phyloP scores from a whole-genome alignment of 1,139 yeast species.

The Yamadazyma epiphylla region DNA sequence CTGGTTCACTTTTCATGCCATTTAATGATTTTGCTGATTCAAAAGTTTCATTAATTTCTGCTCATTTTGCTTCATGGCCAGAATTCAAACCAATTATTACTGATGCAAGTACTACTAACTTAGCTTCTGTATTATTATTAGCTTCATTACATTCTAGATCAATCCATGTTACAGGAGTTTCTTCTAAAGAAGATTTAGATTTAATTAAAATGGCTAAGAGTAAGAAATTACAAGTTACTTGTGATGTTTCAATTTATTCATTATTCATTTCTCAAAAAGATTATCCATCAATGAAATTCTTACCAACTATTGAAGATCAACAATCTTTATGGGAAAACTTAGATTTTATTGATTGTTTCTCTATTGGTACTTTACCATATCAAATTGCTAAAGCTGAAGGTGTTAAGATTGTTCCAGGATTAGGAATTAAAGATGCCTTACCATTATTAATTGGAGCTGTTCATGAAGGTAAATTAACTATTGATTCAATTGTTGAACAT shows the following conservation, averaged over 20 bases:
- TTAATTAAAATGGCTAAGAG: constrained; percentile 83
- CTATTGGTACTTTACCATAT: constrained; percentile 79
- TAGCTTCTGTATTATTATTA: constrained; percentile 84
- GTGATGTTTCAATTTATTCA: constrained; percentile 83
- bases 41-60: constrained; percentile 72
- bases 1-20: constrained; percentile 80
- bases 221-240: constrained; percentile 77
- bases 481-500: constrained; percentile 67
- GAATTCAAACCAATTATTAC: constrained; percentile 79
- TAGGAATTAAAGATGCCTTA: constrained; percentile 75
- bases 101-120: constrained; percentile 87
- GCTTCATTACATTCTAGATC: constrained; percentile 86
- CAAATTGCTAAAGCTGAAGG: constrained; percentile 65
- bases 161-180: constrained; percentile 86
- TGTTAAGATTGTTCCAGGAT: constrained; percentile 59
- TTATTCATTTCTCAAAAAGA: constrained; percentile 74
- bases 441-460: constrained; percentile 85
- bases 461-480: constrained; percentile 63
- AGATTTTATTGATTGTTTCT: constrained; percentile 75
- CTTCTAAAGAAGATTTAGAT: constrained; percentile 76
- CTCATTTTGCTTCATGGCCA: constrained; percentile 86
- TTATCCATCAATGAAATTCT: constrained; percentile 53
- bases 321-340: constrained; percentile 77
- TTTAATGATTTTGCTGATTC: constrained; percentile 68
- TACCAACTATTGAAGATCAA: constrained; percentile 82